Evolutionary conservation across 2,329 filamentous ascomycete genomes (phyloP), one percentile per base, ranked within the genome.

Genomic region (Fusarium cyanostomum): DNA sequence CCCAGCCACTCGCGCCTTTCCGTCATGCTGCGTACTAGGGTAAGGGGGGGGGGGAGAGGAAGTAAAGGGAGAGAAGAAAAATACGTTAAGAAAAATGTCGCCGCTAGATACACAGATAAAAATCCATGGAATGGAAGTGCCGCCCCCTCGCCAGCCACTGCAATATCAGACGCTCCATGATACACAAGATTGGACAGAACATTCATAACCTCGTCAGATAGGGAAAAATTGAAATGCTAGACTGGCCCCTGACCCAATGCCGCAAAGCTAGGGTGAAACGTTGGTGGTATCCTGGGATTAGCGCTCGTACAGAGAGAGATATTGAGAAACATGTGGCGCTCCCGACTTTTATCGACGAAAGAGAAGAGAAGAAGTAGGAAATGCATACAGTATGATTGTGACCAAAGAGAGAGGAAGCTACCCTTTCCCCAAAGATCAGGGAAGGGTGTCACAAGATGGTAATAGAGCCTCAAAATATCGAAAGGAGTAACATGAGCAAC

Each of bases 261-360:
- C 69, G 58, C 53, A 58, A 64, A 67, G 60, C 33, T 48, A 54
- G 61, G 50, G 43, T 61, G 30, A 61, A 64, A 67, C 52, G 56
- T 69, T 57, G 55, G 62, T 68, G 71, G 67, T 73, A 73, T 72
- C 72, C 67, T 72, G 54, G 61, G 66, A 64, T 58, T 62, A 62
- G 63, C 62, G 63, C 70, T 71, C 52, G 52, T 71, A 62, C 67
- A 71, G 52, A 69, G 43, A 66, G 62, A 69, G 45, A 64, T 30
- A 52, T 35, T 43, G 51, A 60, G 61, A 67, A 70, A 67, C 52
- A 67, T 59, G 56, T 56, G 54, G 61, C 61, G 63, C 67, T 67
- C 65, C 67, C 57, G 57, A 59, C 62, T 71, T 73, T 72, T 72
- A 49, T 57, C 66, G 39, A 66, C 60, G 49, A 67, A 58, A 68